Evolutionary conservation across 495 filamentous ascomycete genomes (phyloP), one percentile per base, ranked within the genome.

Genomic region (Penicillium turbatum): DNA sequence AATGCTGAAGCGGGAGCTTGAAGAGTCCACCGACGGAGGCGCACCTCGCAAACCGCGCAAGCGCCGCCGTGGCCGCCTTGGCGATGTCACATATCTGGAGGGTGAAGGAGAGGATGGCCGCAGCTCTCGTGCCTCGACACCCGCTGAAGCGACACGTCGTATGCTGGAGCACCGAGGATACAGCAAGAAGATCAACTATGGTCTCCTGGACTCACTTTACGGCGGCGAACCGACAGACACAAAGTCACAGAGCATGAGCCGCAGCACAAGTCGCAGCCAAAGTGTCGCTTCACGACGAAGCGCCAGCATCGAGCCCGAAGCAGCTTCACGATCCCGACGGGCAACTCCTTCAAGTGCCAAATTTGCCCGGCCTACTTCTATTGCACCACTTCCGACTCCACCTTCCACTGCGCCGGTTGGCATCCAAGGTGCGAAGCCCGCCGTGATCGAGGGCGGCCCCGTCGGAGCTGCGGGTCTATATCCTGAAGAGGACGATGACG

Each of bases 141-240:
- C 91, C 0, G 84, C 80, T 3, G 90, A 92, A 62, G 89, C 89
- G 1, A 87, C 85, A 8, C 76, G 82, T 38, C 80, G 83, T 47
- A 89, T 89, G 78, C 68, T 95, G 64, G 82, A 86, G 67, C 78
- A 78, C 31, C 79, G 89, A 26, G 83, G 75, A 0, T 89, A 84
- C 65, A 88, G 83, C 59, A 90, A 85, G 64, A 87, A 89, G 60
- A 90, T 96, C 58, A 90, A 95, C 53, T 95, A 95, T 63, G 83
- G 83, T 37, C 77, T 82, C 11, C 78, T 90, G 29, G 78, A 84
- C 48, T 66, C 65, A 0, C 41, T 77, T 0, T 77, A 71, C 47
- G 72, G 68, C 10, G 64, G 69, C 35, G 69, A 71, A 51, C 66
- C 61, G 6, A 63, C 61, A 29, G 67, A 67, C 24, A 36, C 69